Conservation (phyloP, 805 yeast genomes). For the Komagataella pastoris region DNA sequence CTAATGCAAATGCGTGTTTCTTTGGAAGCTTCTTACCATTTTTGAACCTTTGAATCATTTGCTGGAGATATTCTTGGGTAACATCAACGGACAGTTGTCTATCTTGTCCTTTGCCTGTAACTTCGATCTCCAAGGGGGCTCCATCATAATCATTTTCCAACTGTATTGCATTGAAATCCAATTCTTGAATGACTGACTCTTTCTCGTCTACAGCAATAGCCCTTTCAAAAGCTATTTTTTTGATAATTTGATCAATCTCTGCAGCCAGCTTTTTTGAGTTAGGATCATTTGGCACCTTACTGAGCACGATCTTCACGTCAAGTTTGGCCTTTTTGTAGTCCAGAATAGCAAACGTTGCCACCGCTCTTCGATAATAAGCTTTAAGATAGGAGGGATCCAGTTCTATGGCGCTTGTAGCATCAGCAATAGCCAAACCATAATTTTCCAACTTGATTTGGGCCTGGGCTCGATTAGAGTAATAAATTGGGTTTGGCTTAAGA, state of each 20-base stretch:
- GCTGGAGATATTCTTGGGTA: conserved; percentile 40
- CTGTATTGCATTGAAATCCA: conserved; percentile 33
- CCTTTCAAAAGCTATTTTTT: conserved; percentile 66
- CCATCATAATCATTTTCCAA: conserved; percentile 50
- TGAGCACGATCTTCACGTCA: conserved; percentile 54
- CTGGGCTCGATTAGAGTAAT: conserved; percentile 81
- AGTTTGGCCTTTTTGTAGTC: conserved; percentile 61
- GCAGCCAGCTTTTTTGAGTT: conserved; percentile 49
- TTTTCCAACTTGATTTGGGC: conserved; percentile 78
- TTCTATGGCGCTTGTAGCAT: conserved; percentile 59
- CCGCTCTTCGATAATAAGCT: conserved; percentile 80
- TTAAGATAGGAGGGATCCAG: conserved; percentile 58
- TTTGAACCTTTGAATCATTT: conserved; percentile 60
- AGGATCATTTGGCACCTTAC: conserved; percentile 52
- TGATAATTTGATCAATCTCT: conserved; percentile 52
- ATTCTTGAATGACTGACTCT: conserved; percentile 30
- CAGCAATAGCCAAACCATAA: conserved; percentile 75
- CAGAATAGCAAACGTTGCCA: conserved; percentile 63
- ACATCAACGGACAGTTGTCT: conserved; percentile 27
- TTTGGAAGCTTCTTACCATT: conserved; percentile 66
- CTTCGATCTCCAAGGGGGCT: conserved; percentile 30
- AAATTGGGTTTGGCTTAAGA: conserved; percentile 46
- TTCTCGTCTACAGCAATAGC: conserved; percentile 70
- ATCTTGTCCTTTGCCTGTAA: conserved; percentile 16
- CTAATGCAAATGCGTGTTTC: conserved; percentile 70